Conservation (phyloP, 202 grass and related monocot species). For the Eragrostis tef region DNA sequence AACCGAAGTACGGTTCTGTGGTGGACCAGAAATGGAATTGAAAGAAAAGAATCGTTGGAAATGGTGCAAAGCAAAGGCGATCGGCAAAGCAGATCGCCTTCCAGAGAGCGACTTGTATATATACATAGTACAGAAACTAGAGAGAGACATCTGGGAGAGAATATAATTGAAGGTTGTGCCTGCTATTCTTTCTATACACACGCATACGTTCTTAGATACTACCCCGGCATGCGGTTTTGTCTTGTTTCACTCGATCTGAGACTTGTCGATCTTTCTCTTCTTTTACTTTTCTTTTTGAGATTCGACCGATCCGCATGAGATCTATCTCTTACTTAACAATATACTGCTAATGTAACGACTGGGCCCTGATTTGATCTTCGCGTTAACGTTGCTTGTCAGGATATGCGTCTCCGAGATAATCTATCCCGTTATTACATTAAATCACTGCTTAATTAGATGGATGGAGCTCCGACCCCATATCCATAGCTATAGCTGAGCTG, state of each 20-base stretch:
- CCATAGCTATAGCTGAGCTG: neutral
- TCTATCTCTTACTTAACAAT: neutral
- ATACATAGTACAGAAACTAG: too few relatives aligned
- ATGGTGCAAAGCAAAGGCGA: constrained; percentile 49
- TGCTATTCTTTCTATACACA: constrained; percentile 38
- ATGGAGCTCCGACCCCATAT: neutral
- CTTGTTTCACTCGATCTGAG: neutral
- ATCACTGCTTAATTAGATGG: neutral
- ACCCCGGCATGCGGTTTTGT: neutral
- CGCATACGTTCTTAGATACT: neutral
- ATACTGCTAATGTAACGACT: neutral
- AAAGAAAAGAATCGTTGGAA: constrained; percentile 36
- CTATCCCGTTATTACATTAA: neutral
- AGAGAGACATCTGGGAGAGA: neutral
- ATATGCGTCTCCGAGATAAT: neutral
- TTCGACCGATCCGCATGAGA: neutral
- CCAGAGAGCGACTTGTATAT: neutral
- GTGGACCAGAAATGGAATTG: neutral
- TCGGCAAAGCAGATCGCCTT: constrained; percentile 29
- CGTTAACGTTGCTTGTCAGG: neutral
- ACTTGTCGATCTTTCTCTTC: neutral
- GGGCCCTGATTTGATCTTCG: neutral
- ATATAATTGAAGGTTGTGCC: neutral
- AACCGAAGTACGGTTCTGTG: neutral
- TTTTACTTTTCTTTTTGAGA: constrained; percentile 27